Conservation (phyloP, 495 filamentous ascomycete species). For the Aspergillus nidulans region DNA sequence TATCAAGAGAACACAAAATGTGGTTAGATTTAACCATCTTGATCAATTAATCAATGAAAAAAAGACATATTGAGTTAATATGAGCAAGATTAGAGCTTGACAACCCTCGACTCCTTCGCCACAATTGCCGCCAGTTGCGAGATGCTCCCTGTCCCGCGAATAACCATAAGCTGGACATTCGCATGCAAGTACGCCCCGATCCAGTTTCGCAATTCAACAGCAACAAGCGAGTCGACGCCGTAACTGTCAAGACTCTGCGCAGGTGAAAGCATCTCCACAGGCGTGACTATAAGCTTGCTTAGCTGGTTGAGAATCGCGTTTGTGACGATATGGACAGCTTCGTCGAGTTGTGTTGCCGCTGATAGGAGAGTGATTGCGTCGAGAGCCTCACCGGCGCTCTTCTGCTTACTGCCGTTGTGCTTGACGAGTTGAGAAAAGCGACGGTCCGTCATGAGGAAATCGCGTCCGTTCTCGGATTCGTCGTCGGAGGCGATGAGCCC, state of each 20-base stretch:
- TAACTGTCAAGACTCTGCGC: slow-evolving; percentile 14
- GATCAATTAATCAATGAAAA: no score
- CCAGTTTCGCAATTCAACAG: slow-evolving; percentile 31
- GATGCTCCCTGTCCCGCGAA: slow-evolving; percentile 7
- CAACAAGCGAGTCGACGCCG: slow-evolving; percentile 34
- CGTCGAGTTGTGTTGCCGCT: slow-evolving; percentile 1
- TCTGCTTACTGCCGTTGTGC: neutral
- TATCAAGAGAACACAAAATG: no score
- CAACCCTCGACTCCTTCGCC: slow-evolving; percentile 9
- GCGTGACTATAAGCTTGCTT: slow-evolving; percentile 10
- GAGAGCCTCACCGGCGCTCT: neutral
- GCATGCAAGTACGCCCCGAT: slow-evolving; percentile 18
- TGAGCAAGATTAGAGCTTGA: neutral
- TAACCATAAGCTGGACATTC: slow-evolving; percentile 13
- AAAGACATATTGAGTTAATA: no score
- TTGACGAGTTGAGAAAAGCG: slow-evolving; percentile 6
- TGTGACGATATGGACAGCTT: slow-evolving; percentile 8
- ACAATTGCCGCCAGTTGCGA: slow-evolving; percentile 7
- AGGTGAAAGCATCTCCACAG: slow-evolving; percentile 5
- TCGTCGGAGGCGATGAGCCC: slow-evolving; percentile 4
- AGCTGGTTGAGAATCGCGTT: slow-evolving; percentile 7
- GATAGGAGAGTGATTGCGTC: slow-evolving; percentile 7
- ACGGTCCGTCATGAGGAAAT: slow-evolving; percentile 1
- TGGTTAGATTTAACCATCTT: no score
- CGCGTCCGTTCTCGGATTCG: neutral